Percentiles rank a stretch among this genome's conserved stretches.
These are phyloP conservation scores for Cryphonectria carpinicola DNA, from an alignment of 2,329 filamentous ascomycete genomes.

Conservation along the genomic window DNA sequence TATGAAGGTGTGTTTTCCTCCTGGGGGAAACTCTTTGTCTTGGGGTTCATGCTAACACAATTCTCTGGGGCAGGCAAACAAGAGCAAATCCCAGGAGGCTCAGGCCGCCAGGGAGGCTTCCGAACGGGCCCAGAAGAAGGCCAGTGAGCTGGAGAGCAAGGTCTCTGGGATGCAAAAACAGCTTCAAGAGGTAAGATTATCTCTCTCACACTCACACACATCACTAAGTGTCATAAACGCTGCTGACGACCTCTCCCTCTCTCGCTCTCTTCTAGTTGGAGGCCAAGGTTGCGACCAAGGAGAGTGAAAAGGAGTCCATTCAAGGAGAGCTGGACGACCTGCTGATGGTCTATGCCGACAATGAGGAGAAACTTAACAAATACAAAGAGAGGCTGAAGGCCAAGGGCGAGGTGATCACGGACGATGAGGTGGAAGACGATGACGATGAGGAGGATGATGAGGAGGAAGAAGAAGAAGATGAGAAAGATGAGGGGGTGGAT, in stretches of 20 bases:
- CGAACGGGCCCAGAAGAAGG: conserved; percentile 53
- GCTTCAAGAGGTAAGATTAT: conserved; percentile 33
- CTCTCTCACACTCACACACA: not conserved
- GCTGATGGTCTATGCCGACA: conserved; percentile 77
- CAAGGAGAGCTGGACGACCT: conserved; percentile 81
- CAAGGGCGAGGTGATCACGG: conserved; percentile 73
- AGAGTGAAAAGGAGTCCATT: conserved; percentile 63
- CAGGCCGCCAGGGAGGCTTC: conserved; percentile 48
- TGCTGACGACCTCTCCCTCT: not conserved
- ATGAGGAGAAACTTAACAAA: conserved; percentile 74
- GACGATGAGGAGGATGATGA: conserved; percentile 60
- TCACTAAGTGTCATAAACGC: not conserved
- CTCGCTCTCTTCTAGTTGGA: conserved; percentile 1
- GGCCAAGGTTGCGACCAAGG: conserved; percentile 44
- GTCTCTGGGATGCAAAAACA: conserved; percentile 34
- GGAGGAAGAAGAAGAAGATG: conserved; percentile 40
- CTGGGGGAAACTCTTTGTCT: not conserved
- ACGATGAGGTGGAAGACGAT: conserved; percentile 71
- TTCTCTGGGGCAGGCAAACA: conserved; percentile 53
- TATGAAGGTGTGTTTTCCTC: conserved; percentile 52
- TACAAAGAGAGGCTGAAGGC: conserved; percentile 74
- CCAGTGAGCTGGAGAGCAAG: conserved; percentile 38
- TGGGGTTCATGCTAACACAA: not conserved
- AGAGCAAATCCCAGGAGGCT: conserved; percentile 63
- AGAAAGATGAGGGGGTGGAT: conserved; percentile 31